These are phyloP conservation scores for Claviceps purpurea DNA, from an alignment of 2,329 filamentous ascomycete genomes.

Conservation along the genomic window DNA sequence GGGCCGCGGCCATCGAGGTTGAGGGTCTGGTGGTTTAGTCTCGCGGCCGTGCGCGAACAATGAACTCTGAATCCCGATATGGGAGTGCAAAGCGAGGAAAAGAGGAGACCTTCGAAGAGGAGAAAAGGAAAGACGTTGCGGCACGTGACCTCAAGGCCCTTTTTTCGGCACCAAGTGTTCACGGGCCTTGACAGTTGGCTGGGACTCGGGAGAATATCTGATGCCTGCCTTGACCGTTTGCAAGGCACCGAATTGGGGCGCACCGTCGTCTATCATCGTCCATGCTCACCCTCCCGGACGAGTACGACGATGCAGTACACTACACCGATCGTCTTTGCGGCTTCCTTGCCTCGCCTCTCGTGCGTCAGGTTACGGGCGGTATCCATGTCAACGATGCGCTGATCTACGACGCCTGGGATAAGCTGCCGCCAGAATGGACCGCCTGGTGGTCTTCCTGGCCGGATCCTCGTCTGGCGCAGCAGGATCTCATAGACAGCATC, in stretches of 20 bases:
- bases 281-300: conserved; percentile 9
- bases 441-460: conserved; percentile 15
- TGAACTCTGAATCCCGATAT: no score
- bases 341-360: conserved; percentile 15
- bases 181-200: background rate
- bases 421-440: conserved; percentile 18
- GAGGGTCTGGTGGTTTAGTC: background rate
- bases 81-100: background rate
- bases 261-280: no score
- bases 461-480: conserved; percentile 17
- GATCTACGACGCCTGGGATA: conserved; percentile 17
- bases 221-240: background rate
- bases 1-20: background rate
- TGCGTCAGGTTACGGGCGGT: conserved; percentile 19
- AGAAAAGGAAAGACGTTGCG: background rate
- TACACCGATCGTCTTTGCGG: conserved; percentile 12
- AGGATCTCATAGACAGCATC: conserved; percentile 17
- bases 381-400: conserved; percentile 22
- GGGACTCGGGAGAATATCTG: background rate
- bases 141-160: no score
- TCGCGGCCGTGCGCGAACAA: background rate
- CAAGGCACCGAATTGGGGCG: background rate
- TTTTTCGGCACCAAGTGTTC: no score
- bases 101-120: background rate
- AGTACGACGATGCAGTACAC: conserved; percentile 7